Evolutionary conservation across 1,284 basidiomycete genomes (phyloP).

Genomic region (Omphalotus olearius): DNA sequence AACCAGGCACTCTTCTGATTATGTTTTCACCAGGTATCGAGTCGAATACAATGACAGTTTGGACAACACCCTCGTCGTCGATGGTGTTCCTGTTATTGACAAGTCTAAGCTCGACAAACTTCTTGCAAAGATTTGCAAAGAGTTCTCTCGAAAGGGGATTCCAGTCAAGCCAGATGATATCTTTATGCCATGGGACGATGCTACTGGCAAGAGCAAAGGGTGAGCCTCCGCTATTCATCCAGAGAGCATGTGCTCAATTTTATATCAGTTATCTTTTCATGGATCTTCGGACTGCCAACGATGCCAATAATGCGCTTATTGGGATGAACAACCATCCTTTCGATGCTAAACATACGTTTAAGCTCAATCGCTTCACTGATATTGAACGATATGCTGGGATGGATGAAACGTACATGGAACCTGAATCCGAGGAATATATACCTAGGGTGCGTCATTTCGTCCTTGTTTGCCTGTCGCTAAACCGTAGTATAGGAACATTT

Average conservation of each 20-base stretch:
- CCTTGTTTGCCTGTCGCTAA: background rate
- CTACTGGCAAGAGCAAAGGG: conserved; percentile 84
- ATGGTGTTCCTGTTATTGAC: conserved; percentile 86
- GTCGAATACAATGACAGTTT: conserved; percentile 79
- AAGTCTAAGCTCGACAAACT: conserved; percentile 76
- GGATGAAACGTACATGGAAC: conserved; percentile 83
- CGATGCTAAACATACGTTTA: conserved; percentile 90
- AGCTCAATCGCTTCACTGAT: conserved; percentile 89
- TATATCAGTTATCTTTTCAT: conserved; percentile 79
- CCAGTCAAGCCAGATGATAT: conserved; percentile 75
- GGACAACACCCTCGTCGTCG: conserved; percentile 85
- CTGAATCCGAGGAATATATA: conserved; percentile 75
- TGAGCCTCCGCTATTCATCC: conserved; percentile 30
- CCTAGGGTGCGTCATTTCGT: conserved; percentile 56
- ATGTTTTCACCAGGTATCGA: conserved; percentile 62
- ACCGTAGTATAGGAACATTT: conserved; percentile 75
- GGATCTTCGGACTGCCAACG: conserved; percentile 79
- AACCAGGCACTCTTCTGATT: background rate
- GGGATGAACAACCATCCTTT: conserved; percentile 87
- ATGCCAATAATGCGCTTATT: conserved; percentile 79
- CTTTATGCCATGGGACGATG: conserved; percentile 82
- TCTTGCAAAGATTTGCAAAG: conserved; percentile 74
- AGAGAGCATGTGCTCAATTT: conserved; percentile 5
- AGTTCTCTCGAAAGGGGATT: conserved; percentile 78
- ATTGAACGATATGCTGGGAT: conserved; percentile 83